These are phyloP conservation scores for Margaritispora aquatica DNA, from an alignment of 495 filamentous ascomycete genomes.

Conservation along the genomic window DNA sequence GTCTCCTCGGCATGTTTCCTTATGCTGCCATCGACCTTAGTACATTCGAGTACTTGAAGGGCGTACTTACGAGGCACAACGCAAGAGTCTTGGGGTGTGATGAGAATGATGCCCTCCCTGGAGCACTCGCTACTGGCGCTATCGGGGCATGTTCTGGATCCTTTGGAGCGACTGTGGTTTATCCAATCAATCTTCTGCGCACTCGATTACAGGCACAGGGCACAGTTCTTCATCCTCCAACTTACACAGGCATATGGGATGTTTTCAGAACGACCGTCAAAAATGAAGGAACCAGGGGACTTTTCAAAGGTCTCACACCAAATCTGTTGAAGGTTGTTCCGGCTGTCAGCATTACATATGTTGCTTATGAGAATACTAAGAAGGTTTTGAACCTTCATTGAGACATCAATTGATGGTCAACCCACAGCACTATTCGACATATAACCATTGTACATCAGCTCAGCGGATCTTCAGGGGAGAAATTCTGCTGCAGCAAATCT, in stretches of 20 bases:
- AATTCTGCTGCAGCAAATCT: background rate
- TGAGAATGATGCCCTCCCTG: slow-evolving; percentile 73
- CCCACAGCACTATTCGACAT: background rate
- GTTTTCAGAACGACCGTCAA: slow-evolving; percentile 74
- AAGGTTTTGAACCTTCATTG: slow-evolving; percentile 32
- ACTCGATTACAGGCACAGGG: slow-evolving; percentile 94
- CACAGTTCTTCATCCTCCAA: slow-evolving; percentile 82
- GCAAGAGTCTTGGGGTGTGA: slow-evolving; percentile 63
- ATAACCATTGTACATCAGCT: too few species aligned
- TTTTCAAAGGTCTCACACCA: slow-evolving; percentile 93
- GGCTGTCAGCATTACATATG: slow-evolving; percentile 94
- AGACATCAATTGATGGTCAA: slow-evolving; percentile 2
- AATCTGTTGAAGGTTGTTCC: slow-evolving; percentile 96
- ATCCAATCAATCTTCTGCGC: slow-evolving; percentile 90
- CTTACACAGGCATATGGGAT: slow-evolving; percentile 83
- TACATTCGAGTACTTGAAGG: slow-evolving; percentile 91
- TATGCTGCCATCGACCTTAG: slow-evolving; percentile 96
- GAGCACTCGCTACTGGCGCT: slow-evolving; percentile 69
- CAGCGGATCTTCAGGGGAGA: too few species aligned
- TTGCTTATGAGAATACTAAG: slow-evolving; percentile 96
- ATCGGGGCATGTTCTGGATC: slow-evolving; percentile 89
- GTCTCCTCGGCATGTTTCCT: slow-evolving; percentile 92
- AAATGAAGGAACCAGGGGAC: slow-evolving; percentile 75
- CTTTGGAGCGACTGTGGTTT: slow-evolving; percentile 89
- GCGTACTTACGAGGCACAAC: slow-evolving; percentile 58